These are phyloP conservation scores for Strobilomyces dryophilus DNA, from an alignment of 768 basidiomycete species.

Conservation along the genomic window DNA sequence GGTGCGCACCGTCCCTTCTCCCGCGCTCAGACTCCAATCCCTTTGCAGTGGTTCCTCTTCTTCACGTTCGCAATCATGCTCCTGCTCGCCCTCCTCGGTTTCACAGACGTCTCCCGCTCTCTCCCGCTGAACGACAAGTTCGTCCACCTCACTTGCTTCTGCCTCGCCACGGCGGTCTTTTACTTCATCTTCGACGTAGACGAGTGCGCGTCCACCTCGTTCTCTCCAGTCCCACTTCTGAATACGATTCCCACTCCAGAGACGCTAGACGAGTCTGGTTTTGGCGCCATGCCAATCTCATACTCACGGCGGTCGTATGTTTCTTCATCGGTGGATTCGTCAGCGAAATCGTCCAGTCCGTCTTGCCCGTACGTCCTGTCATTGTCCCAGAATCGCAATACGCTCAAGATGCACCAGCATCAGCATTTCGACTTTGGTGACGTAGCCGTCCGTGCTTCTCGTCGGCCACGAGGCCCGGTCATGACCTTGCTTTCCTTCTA, in stretches of 20 bases:
- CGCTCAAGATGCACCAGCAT: slow-evolving; percentile 39
- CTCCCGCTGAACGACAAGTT: slow-evolving; percentile 78
- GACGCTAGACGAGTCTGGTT: slow-evolving; percentile 81
- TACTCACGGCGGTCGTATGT: slow-evolving; percentile 66
- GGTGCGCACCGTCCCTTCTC: slow-evolving; percentile 34
- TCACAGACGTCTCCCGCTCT: slow-evolving; percentile 63
- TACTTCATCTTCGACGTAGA: slow-evolving; percentile 88
- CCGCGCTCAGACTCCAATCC: slow-evolving; percentile 8
- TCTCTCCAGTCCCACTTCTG: not conserved
- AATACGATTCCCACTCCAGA: slow-evolving; percentile 35
- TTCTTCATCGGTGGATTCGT: slow-evolving; percentile 78
- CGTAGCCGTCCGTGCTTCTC: slow-evolving; percentile 49
- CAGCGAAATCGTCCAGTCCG: slow-evolving; percentile 77
- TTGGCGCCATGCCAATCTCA: slow-evolving; percentile 70
- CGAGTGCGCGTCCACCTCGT: slow-evolving; percentile 51
- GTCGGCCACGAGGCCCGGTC: slow-evolving; percentile 9
- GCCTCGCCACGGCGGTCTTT: slow-evolving; percentile 71
- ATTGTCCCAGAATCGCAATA: not conserved
- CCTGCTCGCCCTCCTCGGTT: slow-evolving; percentile 67
- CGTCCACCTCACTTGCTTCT: slow-evolving; percentile 74
- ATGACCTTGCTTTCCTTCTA: slow-evolving; percentile 27
- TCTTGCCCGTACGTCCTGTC: slow-evolving; percentile 55
- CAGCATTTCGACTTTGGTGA: slow-evolving; percentile 73
- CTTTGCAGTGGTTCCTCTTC: slow-evolving; percentile 70
- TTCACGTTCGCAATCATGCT: slow-evolving; percentile 68